Base-by-base conservation (phyloP, 2,329 filamentous ascomycete genomes). In the Cladosporium sp. region DNA sequence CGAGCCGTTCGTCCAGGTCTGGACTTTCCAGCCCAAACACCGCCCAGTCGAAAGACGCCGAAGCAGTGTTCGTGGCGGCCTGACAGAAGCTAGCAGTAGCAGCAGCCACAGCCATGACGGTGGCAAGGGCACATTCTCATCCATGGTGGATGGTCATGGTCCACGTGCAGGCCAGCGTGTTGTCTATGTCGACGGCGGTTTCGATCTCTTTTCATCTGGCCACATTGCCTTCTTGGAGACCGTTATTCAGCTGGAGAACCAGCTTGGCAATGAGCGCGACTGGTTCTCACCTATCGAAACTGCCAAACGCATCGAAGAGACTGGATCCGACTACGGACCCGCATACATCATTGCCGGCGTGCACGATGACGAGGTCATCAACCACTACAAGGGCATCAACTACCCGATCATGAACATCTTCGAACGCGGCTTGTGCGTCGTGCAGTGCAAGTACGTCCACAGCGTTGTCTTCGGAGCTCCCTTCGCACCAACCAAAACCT, bases 321-420 rank as follows among this genome's bases (percentile, higher is more conserved):
- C 77, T 5, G 88, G 88, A 15, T 81, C 81, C 47, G 90, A 95
- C 74, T 96, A 95, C 69, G 81, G 84, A 0, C 91, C 92, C 0
- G 88, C 87, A 6, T 97, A 90, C 72, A 83, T 99, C n/a, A 85
- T 97, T 43, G 92, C 91, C 2, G 94, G 94, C 51, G 87, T 99
- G 22, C 94, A 99, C 75, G 90, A 96, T 69, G 94, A 99, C 73
- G 86, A 88, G 64, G 92, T 96, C 61, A 96, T 99, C 74, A 99
- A 99, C 75, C 81, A 88, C 68, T 95, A 92, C 89, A 97, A 97
- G 76, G 93, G 94, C 37, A 83, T 97, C 68, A 99, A 99, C 77
- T 99, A 97, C 72, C 94, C 94, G 25, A 97, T 99, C 77, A 99
- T 99, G 94, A 99, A 97, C 78, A 92, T 96, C 59, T 96, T 93